Evolutionary conservation across 345 rosid species (phyloP), one percentile per base, ranked within the genome.

Genomic region (Cardamine occulta): DNA sequence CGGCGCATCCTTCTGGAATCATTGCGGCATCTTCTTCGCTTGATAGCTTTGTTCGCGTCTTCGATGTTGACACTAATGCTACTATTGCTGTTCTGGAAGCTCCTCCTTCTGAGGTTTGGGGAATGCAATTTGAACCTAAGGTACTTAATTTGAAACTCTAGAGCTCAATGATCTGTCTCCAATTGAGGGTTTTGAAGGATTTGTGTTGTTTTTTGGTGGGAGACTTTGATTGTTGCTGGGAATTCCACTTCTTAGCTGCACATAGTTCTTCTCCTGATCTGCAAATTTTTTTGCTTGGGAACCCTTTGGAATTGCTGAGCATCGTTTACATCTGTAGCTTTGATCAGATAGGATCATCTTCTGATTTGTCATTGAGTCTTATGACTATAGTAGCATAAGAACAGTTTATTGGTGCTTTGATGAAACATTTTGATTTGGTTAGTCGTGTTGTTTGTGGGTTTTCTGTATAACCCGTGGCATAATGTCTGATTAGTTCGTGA

Each of bases 81-180:
- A 86, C 89, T 37, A 91, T 95, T 65, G 97, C 98, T 44, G 83
- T 90, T 52, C 87, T 95, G 58, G 98, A 95, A 75, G 98, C 96
- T 72, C 97, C 98, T 9, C 98, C 99, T 8, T 90, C 98, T 14
- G 98, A 95, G 82, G 94, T 92, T 60, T 93, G 98, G 98, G 96
- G 95, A 72, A 85, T 95, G 99, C 88, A 86, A 82, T 95, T 95
- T 75, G 85, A 93, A 72, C 93, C 99, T 59, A 87, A 82, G 99
- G 99, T 93, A 63, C 31, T 67, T 61, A 1, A 1, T 15, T 0
- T 21, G 14, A 59, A 48, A 57, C 71, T 3, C 15, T 15, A 35
- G 10, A 31, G n/a, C 15, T 42, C 4, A 53, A 15, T 52, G 6
- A 18, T 21, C 21, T 24, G n/a, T 29, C 26, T 44, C 28, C 21